Base-by-base conservation (phyloP, 2,329 filamentous ascomycete species). In the Aspergillus quadricinctus region DNA sequence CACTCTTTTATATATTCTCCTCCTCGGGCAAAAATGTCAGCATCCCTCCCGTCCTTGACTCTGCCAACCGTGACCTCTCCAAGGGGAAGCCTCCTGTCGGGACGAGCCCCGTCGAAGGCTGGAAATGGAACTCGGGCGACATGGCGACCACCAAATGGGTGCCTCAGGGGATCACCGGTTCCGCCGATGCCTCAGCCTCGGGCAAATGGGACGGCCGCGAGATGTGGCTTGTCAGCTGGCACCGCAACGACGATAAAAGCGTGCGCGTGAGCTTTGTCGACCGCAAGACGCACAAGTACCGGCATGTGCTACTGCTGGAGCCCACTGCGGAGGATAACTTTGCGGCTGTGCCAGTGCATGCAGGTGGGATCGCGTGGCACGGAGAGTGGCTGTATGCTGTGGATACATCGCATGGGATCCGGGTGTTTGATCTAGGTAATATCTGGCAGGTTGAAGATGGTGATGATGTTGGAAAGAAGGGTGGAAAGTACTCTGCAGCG, bases 331-430 rank as follows among this genome's bases (percentile, higher is more conserved):
- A 63, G 10, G 71, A 73, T 31, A 57, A 71, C 55, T 75, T 75
- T 56, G 58, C 61, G 11, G 59, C 62, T 9, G 68, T 75, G 6
- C 58, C 59, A 1, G 56, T 74, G 10, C 72, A 75, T 58, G 72
- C 72, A 1, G 72, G 73, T 1, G 72, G 72, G 1, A 69, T 75
- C 17, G 60, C 67, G 50, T 75, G 71, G 72, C 75, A 74, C 49
- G 71, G 70, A 4, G 62, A 71, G 49, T 64, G 64, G 10, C 55
- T 74, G 14, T 75, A 67, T 60, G 69, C 74, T 2, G 69, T 74
- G 2, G 72, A 74, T 56, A 75, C 72, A 0, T 55, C 52, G 3
- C 67, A 68, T 8, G 72, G 71, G 1, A 67, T 74, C 48, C 67
- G 72, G 1, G 71, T 73, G 2, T 75, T 75, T 54, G 71, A 75